Evolutionary conservation across 768 basidiomycete species (phyloP), one percentile per base, ranked within the genome.

Genomic region (Mycena vulgaris): DNA sequence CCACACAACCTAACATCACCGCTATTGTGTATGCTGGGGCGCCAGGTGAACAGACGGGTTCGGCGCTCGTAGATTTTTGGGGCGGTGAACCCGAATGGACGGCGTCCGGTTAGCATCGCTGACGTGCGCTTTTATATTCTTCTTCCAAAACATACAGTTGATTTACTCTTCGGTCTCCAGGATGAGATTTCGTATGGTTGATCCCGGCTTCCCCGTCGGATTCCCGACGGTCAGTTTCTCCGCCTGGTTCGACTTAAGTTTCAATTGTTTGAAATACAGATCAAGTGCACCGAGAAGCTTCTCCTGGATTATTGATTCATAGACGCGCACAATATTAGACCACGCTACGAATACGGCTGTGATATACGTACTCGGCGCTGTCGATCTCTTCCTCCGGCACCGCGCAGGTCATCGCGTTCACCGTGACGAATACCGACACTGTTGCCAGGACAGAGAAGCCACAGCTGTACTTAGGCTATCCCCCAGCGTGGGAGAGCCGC

Each of bases 1-100:
- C 90, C 31, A 85, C 87, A 17, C 87, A 96, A 69, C 89, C 93
- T 3, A 96, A 96, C 69, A 87, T 91, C 72, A 90, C 89, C 9
- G 90, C 83, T 3, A 88, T 91, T 23, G 75, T 89, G 19, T 87
- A 84, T 64, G 88, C 88, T 14, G 89, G 90, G n/a, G 81, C 80
- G 14, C 79, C 83, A 19, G 95, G 95, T 23, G 91, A 93, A 75
- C 93, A 97, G 80, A 90, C 92, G 0, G 94, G 95, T 0, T 92
- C 92, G 69, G 86, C 89, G 5, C 85, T 97, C n/a, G 87, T 92
- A 16, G 94, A 96, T 96, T 7, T 95, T 90, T 71, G 95, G 95
- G 0, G 81, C 80, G 25, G 90, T 89, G 78, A 96, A 95, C 76
- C 95, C 95, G 0, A 88, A 87, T 66, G 92, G 90, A 16, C 86